Evolutionary conservation across 2,329 filamentous ascomycete species (phyloP), one percentile per base, ranked within the genome.

Genomic region (Lachnellula willkommii): DNA sequence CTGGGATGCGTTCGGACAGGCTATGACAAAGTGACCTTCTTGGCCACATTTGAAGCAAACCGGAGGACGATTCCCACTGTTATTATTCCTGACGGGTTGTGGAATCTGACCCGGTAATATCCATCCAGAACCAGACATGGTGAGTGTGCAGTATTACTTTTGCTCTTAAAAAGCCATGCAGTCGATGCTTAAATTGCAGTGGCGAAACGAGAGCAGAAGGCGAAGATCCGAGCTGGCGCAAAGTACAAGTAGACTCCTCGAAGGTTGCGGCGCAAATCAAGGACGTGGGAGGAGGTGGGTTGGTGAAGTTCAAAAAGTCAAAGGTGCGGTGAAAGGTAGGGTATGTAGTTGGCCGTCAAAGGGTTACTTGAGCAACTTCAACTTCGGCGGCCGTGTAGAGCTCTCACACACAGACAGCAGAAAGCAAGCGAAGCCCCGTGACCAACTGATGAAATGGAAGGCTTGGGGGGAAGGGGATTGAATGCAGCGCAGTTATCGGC

Each of bases 1-100:
- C 58, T 77, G 70, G 24, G 75, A 77, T 22, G 76, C 74, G 57
- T 80, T 75, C 7, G 78, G 79, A 64, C 79, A 83, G 50, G 77
- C 77, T 52, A 80, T 69, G 12, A 77, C 71, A 72, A 78, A 81
- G 64, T 83, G 80, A 4, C 77, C 76, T 32, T 70, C 68, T 48
- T 69, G 66, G 52, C 78, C 78, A 62, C 80, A 83, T 63, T 81
- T 82, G 66, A 80, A 81, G 67, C 80, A 83, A 60, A 73, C 62
- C 7, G 70, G 69, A 53, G 72, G 71, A 15, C 42, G 66, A 56
- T 52, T 49, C 37, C 55, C 54, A 61, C 49, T 53, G 48, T 50
- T 58, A 48, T 56, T 58, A 49, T 54, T 60, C 43, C 55, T 60
- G 39, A 53, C 17, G 53, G 56, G 15, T 24, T 45, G 39, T 11